Evolutionary conservation across 352 stramenopile species (phyloP).

Genomic region (Pythium rhizo-oryzae): DNA sequence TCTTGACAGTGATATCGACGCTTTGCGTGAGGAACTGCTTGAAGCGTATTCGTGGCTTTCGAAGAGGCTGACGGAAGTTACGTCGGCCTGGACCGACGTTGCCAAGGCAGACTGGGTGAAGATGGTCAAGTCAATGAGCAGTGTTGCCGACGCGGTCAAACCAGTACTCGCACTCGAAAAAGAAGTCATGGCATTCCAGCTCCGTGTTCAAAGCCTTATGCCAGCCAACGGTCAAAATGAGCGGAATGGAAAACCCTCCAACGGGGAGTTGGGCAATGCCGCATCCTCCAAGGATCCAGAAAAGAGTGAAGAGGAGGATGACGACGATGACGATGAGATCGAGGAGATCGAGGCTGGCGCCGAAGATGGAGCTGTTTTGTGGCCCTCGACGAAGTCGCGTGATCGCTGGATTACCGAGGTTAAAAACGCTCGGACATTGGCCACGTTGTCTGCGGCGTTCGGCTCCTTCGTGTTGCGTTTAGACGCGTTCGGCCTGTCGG

Average conservation of each 20-base stretch:
- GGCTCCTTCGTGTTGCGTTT: slow-evolving; percentile 70
- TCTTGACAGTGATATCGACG: slow-evolving; percentile 41
- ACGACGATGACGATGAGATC: slow-evolving; percentile 77
- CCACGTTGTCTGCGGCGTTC: slow-evolving; percentile 59
- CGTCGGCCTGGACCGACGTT: slow-evolving; percentile 63
- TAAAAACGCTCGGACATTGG: slow-evolving; percentile 49
- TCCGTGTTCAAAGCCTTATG: slow-evolving; percentile 30
- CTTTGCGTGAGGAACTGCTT: slow-evolving; percentile 60
- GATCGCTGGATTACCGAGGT: slow-evolving; percentile 74
- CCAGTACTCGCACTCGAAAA: slow-evolving; percentile 64
- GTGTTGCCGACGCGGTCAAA: slow-evolving; percentile 39
- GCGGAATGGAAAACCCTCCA: slow-evolving; percentile 23
- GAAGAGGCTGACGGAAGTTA: slow-evolving; percentile 61
- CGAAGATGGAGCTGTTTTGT: slow-evolving; percentile 68
- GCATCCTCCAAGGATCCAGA: slow-evolving; percentile 42
- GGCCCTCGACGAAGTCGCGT: slow-evolving; percentile 72
- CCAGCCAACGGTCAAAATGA: slow-evolving; percentile 14
- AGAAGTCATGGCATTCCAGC: slow-evolving; percentile 62
- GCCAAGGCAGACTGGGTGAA: slow-evolving; percentile 53
- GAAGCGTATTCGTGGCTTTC: slow-evolving; percentile 63
- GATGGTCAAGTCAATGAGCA: slow-evolving; percentile 39
- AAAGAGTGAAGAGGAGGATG: slow-evolving; percentile 73
- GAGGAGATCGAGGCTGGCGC: slow-evolving; percentile 50
- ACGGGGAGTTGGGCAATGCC: slow-evolving; percentile 3
- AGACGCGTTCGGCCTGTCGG: slow-evolving; percentile 65